Percentiles rank a stretch among this genome's conserved stretches.
These are phyloP conservation scores for Musa beccarii DNA, from an alignment of 176 grass and related monocot species.

Conservation along the genomic window DNA sequence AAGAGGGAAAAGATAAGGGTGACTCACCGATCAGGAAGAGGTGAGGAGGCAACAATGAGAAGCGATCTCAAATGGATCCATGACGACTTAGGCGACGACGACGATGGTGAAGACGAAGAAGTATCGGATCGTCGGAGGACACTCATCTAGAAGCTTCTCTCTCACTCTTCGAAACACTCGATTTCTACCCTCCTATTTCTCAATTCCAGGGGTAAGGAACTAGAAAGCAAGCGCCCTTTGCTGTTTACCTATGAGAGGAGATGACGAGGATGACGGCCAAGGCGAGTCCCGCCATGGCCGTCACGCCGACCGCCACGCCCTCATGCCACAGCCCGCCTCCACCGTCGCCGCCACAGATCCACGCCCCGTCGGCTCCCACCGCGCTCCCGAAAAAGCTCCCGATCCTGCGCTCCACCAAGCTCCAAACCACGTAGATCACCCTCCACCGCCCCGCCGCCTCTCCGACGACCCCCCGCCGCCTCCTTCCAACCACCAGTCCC, in stretches of 20 bases:
- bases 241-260: constrained; percentile 60
- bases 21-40: constrained; percentile 21
- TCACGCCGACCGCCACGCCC: constrained; percentile 70
- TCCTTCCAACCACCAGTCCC: not conserved
- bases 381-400: constrained; percentile 39
- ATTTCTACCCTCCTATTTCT: constrained; percentile 1
- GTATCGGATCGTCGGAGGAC: constrained; percentile 11
- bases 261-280: constrained; percentile 54
- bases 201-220: not conserved
- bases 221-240: not conserved
- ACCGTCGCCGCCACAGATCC: constrained; percentile 15
- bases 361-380: constrained; percentile 18
- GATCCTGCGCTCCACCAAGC: constrained; percentile 45
- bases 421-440: constrained; percentile 27
- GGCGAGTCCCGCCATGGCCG: constrained; percentile 60
- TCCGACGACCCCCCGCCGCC: constrained; percentile 6
- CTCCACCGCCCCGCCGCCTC: not conserved
- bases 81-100: constrained; percentile 14
- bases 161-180: not conserved
- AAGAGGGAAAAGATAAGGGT: not conserved
- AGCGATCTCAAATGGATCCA: constrained; percentile 24
- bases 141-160: constrained; percentile 1
- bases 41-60: constrained; percentile 16
- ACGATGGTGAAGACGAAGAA: constrained; percentile 17
- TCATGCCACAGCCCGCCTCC: constrained; percentile 47